Evolutionary conservation across 768 basidiomycete genomes (phyloP), one percentile per base, ranked within the genome.

Genomic region (Symmetrospora coprosmae): DNA sequence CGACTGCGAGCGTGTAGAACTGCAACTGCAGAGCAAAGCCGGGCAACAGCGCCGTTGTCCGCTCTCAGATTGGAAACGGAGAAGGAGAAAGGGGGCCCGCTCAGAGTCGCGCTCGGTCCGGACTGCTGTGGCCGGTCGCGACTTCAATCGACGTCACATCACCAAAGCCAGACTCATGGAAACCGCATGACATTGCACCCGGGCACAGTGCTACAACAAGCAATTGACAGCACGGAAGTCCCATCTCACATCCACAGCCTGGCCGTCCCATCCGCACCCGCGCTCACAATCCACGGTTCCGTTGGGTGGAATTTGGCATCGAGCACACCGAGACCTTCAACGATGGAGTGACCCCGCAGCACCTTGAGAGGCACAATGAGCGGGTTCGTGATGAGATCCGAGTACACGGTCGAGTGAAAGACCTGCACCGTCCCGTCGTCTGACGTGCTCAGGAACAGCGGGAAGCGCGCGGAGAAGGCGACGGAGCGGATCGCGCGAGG

Each of bases 361-460:
- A 97, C 92, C 74, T 97, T 97, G 69, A 99, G 76, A 19, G 94
- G 94, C 1, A 99, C 92, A 67, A 99, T 96, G 61, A 97, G 77
- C 31, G 94, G 92, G 73, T 99, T 92, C 43, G 87, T 91, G 82
- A 94, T 85, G 45, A 96, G 78, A 72, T 99, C 94, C 69, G 81
- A 85, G 75, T 86, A 97, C 43, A 97, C 86, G 63, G 91, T 81
- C 31, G 85, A 80, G 73, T 99, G 94, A 81, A 99, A 97, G 66
- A 99, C 77, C 72, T 97, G 92, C 67, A 97, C 87, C 39, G 87
- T 83, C 28, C 94, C 94, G 73, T 96, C 94, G 72, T 99, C 94
- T 23, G 90, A 91, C 40, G 88, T 86, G 5, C 88, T 91, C 11
- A 89, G 89, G 72, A 99, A 97, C 23, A 99, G 80, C 27, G 94